Evolutionary conservation across 768 basidiomycete species (phyloP), one percentile per base, ranked within the genome.

Genomic region (Butyriboletus loyo): DNA sequence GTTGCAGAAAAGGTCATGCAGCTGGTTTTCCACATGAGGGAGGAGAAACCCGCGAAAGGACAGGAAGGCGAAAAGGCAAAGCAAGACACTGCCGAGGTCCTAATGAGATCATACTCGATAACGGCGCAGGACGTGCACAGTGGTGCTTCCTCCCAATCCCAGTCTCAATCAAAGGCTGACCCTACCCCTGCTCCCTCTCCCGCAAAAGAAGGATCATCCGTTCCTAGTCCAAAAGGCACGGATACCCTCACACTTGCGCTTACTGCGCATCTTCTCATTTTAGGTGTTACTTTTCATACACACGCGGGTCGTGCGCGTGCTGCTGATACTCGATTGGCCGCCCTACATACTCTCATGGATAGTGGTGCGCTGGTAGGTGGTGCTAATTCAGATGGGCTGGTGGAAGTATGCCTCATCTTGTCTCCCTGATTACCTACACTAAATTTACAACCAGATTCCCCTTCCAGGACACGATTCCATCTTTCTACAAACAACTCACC

Each of bases 301-400:
- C 83, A 87, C 56, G 68, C 69, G 0, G 86, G 86, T 7, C 71
- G 74, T 46, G 72, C 78, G 6, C 62, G 72, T 17, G 70, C 73
- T 14, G 76, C 81, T 1, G 73, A 78, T n/a, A 65, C 71, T 8
- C 72, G 87, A 19, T 68, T 90, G 31, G 72, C 77, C 34, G 73
- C 74, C 40, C 66, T 92, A 1, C 89, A 92, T 64, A 73, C 77
- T n/a, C 66, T 88, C 25, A 75, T 91, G 46, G 89, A 91, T 60
- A 72, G 77, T 1, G 83, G 80, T 2, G 77, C 74, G 15, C 56
- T 59, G 43, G 82, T 76, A 52, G 62, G 67, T 42, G 66, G 66
- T 42, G 30, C 41, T 19, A 69, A 73, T 42, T 60, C 66, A 1
- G 66, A 75, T 17, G 78, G 79, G 7, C 42, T 69, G 4, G 66